Percentiles rank a stretch among this genome's conserved stretches.
phyloP scores from a whole-genome alignment of 306 rosid species.

The Trifolium subterraneum region DNA sequence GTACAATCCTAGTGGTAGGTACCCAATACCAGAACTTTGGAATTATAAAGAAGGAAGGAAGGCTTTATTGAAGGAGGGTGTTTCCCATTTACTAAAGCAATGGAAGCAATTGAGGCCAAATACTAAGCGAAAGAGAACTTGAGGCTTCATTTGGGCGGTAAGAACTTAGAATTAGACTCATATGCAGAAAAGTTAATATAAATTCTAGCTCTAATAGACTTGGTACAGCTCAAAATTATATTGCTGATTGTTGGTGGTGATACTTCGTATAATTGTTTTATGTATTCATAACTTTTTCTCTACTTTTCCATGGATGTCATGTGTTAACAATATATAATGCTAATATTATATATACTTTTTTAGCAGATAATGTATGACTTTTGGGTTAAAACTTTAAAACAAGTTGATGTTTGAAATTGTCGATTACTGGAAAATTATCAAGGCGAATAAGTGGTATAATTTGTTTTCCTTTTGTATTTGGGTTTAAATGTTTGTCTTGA shows the following conservation, averaged over 20 bases:
- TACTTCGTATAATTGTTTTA: neutral
- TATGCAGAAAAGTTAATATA: neutral
- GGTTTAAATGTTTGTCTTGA: neutral
- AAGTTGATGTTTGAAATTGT: neutral
- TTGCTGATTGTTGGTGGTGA: neutral
- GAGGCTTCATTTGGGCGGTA: conserved; percentile 31
- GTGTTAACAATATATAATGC: too few species aligned
- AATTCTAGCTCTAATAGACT: neutral
- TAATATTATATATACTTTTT: too few species aligned
- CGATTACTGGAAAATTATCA: neutral
- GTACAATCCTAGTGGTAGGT: conserved; percentile 87
- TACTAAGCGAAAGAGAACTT: conserved; percentile 36
- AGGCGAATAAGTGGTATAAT: neutral
- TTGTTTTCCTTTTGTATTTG: neutral
- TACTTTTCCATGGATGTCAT: too few species aligned
- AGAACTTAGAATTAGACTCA: neutral
- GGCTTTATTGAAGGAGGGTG: conserved; percentile 70
- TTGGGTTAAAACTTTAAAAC: neutral
- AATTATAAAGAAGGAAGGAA: conserved; percentile 60
- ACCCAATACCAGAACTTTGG: conserved; percentile 66
- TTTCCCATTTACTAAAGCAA: conserved; percentile 46
- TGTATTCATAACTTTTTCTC: too few species aligned
- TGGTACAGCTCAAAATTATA: neutral
- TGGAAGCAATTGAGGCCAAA: conserved; percentile 66
- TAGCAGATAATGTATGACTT: neutral